These are phyloP conservation scores for Pelargonium australe DNA, from an alignment of 441 rosid genomes.

Conservation along the genomic window DNA sequence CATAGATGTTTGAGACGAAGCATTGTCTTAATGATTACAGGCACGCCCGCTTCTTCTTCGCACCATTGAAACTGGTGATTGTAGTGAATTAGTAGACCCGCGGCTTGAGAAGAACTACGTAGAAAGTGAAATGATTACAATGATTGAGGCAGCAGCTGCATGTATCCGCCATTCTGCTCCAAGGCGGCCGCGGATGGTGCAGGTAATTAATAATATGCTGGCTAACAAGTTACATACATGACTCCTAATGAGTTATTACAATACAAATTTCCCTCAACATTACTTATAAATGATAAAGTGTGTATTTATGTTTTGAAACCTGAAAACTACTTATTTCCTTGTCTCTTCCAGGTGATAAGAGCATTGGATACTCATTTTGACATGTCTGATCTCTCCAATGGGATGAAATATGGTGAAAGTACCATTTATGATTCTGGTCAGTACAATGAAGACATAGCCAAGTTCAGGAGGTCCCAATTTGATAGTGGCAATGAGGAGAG, in stretches of 20 bases:
- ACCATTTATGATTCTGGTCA: constrained; percentile 63
- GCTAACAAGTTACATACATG: not conserved
- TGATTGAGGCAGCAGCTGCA: constrained; percentile 85
- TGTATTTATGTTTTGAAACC: not conserved
- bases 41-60: constrained; percentile 78
- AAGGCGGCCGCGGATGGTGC: constrained; percentile 86
- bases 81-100: constrained; percentile 53
- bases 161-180: constrained; percentile 80
- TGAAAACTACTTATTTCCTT: not conserved
- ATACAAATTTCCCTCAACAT: not conserved
- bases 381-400: constrained; percentile 63
- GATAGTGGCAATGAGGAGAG: constrained; percentile 33
- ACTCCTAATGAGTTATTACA: not conserved
- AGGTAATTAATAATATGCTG: constrained; percentile 39
- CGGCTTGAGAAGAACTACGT: constrained; percentile 51
- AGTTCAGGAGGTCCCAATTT: constrained; percentile 79
- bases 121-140: constrained; percentile 54
- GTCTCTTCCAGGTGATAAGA: constrained; percentile 60
- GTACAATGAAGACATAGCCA: constrained; percentile 76
- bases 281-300: not conserved
- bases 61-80: constrained; percentile 52
- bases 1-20: not conserved
- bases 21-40: constrained; percentile 27
- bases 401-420: constrained; percentile 90
- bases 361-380: constrained; percentile 60